phyloP scores from a whole-genome alignment of 257 asterid genomes.

The Mentha longifolia region DNA sequence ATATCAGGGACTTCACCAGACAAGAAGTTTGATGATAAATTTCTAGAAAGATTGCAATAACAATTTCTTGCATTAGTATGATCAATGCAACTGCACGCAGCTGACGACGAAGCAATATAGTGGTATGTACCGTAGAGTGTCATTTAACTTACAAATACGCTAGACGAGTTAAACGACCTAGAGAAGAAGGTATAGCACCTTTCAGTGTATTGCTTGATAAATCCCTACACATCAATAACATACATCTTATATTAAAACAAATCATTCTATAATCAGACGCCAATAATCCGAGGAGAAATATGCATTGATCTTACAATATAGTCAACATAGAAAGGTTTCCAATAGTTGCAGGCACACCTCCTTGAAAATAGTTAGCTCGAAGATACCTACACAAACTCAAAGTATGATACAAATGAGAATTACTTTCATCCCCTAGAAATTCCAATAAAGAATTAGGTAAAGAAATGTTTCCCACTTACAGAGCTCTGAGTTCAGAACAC shows the following conservation, averaged over 20 bases:
- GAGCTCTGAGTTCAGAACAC: slow-evolving; percentile 85
- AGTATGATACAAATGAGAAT: background rate
- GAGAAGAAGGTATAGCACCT: slow-evolving; percentile 94
- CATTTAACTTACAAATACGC: slow-evolving; percentile 66
- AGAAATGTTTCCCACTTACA: slow-evolving; percentile 55
- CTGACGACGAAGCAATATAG: background rate
- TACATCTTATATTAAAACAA: slow-evolving; percentile 8
- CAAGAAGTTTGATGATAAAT: slow-evolving; percentile 87
- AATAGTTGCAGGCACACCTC: slow-evolving; percentile 84
- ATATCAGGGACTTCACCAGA: slow-evolving; percentile 96
- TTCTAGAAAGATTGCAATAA: slow-evolving; percentile 46
- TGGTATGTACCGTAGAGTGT: background rate
- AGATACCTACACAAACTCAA: slow-evolving; percentile 60
- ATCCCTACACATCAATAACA: slow-evolving; percentile 54
- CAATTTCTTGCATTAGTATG: background rate
- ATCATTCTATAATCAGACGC: background rate
- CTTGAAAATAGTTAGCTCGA: slow-evolving; percentile 84
- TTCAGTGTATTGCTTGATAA: slow-evolving; percentile 85
- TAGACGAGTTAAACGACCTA: slow-evolving; percentile 73
- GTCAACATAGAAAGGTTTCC: slow-evolving; percentile 82
- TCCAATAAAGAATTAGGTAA: background rate
- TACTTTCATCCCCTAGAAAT: background rate
- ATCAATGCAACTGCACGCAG: background rate
- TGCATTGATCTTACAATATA: slow-evolving; percentile 69
- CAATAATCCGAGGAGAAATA: background rate